Evolutionary conservation across 768 basidiomycete species (phyloP).

Genomic region (Mycena venus): DNA sequence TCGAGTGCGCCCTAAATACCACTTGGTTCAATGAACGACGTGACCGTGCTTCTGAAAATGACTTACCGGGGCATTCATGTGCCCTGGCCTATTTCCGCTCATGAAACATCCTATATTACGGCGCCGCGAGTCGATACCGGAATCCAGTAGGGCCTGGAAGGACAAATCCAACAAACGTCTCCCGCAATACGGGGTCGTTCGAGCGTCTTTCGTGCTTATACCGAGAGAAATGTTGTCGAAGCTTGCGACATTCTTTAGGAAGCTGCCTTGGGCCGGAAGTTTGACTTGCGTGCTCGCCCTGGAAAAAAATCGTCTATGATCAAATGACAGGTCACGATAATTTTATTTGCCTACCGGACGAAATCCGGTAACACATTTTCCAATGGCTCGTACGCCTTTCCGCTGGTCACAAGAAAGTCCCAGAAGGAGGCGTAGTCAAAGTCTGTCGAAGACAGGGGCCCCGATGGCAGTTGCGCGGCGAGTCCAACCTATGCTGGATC

Average conservation of each 20-base stretch:
- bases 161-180: conserved; percentile 21
- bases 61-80: not conserved
- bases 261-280: conserved; percentile 17
- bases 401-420: conserved; percentile 16
- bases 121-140: conserved; percentile 18
- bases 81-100: conserved; percentile 16
- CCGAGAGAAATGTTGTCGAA: conserved; percentile 24
- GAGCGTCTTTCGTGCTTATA: conserved; percentile 18
- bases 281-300: conserved; percentile 10
- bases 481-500: conserved; percentile 18
- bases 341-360: not conserved
- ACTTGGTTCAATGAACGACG: conserved; percentile 4
- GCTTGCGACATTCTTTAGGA: conserved; percentile 13
- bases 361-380: conserved; percentile 11
- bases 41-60: not conserved
- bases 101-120: conserved; percentile 26
- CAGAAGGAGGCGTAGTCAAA: conserved; percentile 27
- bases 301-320: not conserved
- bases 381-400: conserved; percentile 21
- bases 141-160: conserved; percentile 14
- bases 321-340: conserved; percentile 9
- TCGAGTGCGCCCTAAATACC: conserved; percentile 4
- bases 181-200: conserved; percentile 16
- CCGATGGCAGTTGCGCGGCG: conserved; percentile 25
- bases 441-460: conserved; percentile 6